Evolutionary conservation across 495 filamentous ascomycete genomes (phyloP), one percentile per base, ranked within the genome.

Genomic region (Penicillium subrubescens): DNA sequence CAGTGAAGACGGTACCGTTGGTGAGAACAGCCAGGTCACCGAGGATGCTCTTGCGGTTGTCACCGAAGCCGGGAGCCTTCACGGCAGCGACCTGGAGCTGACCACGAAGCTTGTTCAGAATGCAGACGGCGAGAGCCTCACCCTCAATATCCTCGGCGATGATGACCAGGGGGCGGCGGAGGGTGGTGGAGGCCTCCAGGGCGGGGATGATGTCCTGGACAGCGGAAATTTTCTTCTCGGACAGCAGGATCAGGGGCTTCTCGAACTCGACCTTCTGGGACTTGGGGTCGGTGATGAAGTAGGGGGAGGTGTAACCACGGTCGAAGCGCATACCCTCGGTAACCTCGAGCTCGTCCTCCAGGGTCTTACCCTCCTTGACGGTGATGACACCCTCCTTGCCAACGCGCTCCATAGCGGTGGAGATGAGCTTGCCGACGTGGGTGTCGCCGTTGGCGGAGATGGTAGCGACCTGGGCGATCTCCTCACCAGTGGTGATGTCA

Each of bases 261-360:
- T 99, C 95, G 70, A 98, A 98, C 84, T 98, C 95, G 59, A 97
- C 92, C 89, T 98, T 99, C 78, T 96, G 92, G 52, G 94, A 74
- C 89, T 99, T 99, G 85, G 93, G 82, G 74, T 99, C 95, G 81
- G 95, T 99, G 86, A 98, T 98, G 88, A 99, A 99, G 89, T 99
- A 99, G 69, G 95, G 92, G 43, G 95, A 99, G 73, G 97, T 95
- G 81, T 88, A 99, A 60, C 95, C 95, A 71, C 95, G 93, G 85
- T 99, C 95, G 82, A 99, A 98, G 75, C 93, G 91, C 95, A 99
- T 99, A 79, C 95, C 95, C 87, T 99, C 95, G 29, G 95, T 99
- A 63, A 99, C 90, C 81, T 98, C 95, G 51, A 99, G 88, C 86
- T 99, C 96, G 70, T 99, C 95, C 73, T 93, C 90, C 75, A 96